Percentiles rank a stretch among this genome's conserved stretches.
These are phyloP conservation scores for Arachis monticola DNA, from an alignment of 331 rosid genomes.

Conservation along the genomic window DNA sequence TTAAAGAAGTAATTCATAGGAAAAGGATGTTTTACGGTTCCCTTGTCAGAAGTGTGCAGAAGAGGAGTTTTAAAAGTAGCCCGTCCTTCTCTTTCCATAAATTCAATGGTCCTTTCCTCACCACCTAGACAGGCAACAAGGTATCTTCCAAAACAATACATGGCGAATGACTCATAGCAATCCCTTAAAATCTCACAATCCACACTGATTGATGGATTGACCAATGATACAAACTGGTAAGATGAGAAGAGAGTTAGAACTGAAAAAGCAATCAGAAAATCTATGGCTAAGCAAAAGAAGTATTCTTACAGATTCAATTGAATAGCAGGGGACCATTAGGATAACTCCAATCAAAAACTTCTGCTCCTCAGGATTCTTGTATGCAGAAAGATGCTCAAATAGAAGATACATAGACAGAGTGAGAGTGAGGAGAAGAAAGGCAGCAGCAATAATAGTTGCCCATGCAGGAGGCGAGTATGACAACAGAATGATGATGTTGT, in stretches of 20 bases:
- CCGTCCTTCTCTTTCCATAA: constrained; percentile 92
- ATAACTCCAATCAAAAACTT: constrained; percentile 90
- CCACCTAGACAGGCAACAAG: constrained; percentile 97
- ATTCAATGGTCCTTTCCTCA: constrained; percentile 86
- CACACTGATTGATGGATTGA: constrained; percentile 82
- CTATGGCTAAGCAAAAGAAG: not conserved
- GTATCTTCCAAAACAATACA: constrained; percentile 99
- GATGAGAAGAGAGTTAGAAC: not conserved
- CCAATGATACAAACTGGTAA: constrained; percentile 79
- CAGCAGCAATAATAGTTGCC: constrained; percentile 76
- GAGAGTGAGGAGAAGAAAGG: constrained; percentile 70
- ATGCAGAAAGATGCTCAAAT: constrained; percentile 92
- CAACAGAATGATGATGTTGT: constrained; percentile 31
- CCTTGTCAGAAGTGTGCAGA: constrained; percentile 59
- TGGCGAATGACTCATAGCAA: constrained; percentile 98
- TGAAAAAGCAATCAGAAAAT: not conserved
- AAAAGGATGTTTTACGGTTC: constrained; percentile 81
- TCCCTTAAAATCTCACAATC: constrained; percentile 89
- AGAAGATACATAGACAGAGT: constrained; percentile 80
- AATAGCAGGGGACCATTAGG: constrained; percentile 96
- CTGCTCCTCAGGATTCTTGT: constrained; percentile 99
- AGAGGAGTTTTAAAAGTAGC: constrained; percentile 68
- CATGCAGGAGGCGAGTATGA: constrained; percentile 74
- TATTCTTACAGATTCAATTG: constrained; percentile 86
- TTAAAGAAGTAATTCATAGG: constrained; percentile 80